Evolutionary conservation across 2,329 filamentous ascomycete genomes (phyloP).

Genomic region (Verticillium albo-atrum): DNA sequence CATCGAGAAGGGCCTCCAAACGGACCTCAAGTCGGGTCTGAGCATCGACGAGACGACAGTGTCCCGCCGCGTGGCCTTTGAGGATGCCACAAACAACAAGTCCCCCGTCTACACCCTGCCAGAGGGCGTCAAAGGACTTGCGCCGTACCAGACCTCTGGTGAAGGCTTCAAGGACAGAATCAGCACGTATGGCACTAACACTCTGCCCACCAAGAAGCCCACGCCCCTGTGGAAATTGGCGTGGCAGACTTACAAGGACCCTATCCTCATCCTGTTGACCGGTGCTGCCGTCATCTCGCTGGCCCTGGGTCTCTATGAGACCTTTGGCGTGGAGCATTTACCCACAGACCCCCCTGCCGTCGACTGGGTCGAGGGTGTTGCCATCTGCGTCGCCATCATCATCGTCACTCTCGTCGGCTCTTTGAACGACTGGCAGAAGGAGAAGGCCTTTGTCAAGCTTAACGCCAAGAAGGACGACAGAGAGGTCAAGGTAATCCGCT

Average conservation of each 20-base stretch:
- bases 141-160: conserved; percentile 2
- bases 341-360: conserved; percentile 37
- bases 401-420: conserved; percentile 61
- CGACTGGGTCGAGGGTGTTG: conserved; percentile 65
- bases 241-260: conserved; percentile 66
- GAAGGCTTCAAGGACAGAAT: conserved; percentile 42
- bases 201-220: conserved; percentile 58
- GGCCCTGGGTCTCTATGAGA: conserved; percentile 63
- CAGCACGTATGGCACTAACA: conserved; percentile 55
- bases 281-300: conserved; percentile 62
- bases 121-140: not conserved
- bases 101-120: conserved; percentile 3
- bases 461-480: conserved; percentile 60
- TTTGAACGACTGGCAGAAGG: conserved; percentile 65
- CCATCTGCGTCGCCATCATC: conserved; percentile 60
- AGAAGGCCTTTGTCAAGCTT: conserved; percentile 59
- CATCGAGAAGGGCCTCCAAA: conserved; percentile 64
- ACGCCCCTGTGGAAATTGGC: conserved; percentile 57
- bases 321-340: conserved; percentile 44
- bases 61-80: conserved; percentile 62
- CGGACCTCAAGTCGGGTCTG: conserved; percentile 58
- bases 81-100: conserved; percentile 49
- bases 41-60: conserved; percentile 63
- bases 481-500: conserved; percentile 62
- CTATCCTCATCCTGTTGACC: conserved; percentile 62